These are phyloP conservation scores for Arabidopsis arenosa DNA, from an alignment of 345 rosid genomes.

Conservation along the genomic window DNA sequence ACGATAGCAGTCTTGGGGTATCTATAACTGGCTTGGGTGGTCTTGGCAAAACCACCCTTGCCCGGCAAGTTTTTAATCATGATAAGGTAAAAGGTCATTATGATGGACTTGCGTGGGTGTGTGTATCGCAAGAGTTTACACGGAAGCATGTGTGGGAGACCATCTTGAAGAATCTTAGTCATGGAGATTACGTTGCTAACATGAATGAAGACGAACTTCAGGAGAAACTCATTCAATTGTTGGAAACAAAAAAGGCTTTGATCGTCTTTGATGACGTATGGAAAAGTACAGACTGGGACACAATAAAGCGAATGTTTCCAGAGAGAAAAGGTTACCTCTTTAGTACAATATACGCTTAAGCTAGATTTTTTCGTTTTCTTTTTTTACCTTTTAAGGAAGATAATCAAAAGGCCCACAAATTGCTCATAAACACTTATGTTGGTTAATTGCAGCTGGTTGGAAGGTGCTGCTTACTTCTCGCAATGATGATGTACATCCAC, in stretches of 20 bases:
- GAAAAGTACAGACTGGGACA: conserved; percentile 47
- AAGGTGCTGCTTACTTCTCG: conserved; percentile 59
- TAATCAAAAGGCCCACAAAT: too few relatives aligned
- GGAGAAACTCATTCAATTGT: conserved; percentile 22
- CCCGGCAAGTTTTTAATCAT: conserved; percentile 41
- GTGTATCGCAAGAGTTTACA: conserved; percentile 49
- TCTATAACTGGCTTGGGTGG: neutral
- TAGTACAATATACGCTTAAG: too few relatives aligned
- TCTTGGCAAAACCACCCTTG: conserved; percentile 36
- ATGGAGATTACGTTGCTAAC: too few relatives aligned
- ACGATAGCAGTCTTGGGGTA: conserved; percentile 22
- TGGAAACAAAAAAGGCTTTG: conserved; percentile 39
- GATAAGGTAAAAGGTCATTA: conserved; percentile 30
- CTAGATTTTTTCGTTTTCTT: too few relatives aligned
- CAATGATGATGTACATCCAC: conserved; percentile 15
- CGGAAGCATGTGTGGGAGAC: conserved; percentile 40
- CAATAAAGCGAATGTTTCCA: conserved; percentile 41
- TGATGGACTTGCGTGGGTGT: neutral
- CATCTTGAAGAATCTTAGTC: too few relatives aligned
- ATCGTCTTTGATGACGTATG: conserved; percentile 57
- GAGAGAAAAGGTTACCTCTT: neutral
- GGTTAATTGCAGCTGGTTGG: conserved; percentile 18
- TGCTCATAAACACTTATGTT: too few relatives aligned
- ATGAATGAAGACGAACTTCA: conserved; percentile 22
- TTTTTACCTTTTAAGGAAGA: too few relatives aligned